Base-by-base conservation (phyloP, 768 basidiomycete species). In the Clathrus columnatus region DNA sequence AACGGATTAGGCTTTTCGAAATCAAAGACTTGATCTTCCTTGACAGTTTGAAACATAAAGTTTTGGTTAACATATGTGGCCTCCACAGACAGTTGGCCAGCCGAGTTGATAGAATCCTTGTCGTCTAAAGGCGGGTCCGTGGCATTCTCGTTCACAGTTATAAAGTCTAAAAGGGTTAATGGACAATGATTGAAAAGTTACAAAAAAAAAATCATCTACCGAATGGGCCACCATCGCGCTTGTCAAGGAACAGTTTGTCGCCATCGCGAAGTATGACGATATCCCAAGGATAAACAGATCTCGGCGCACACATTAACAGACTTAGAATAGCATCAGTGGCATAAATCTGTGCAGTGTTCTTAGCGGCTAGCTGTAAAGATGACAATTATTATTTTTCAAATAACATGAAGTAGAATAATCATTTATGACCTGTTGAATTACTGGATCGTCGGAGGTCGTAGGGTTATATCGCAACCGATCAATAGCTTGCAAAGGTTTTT, bases 41-140 rank as follows among this genome's bases (percentile, higher is more conserved):
- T 76, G 44, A 94, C 95, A 44, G 90, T 85, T 70, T 99, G 96
- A 80, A 95, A 96, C 23, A 87, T 85, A 64, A 97, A 99, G 71
- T 97, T 97, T 67, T 95, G 91, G 74, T 98, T 98, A 75, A 99
- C 91, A 72, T 94, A 98, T 24, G 94, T 98, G 5, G 96, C 96
- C 70, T 99, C 96, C 29, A 98, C 79, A 0, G 95, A 94, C 24
- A 99, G 77, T 0, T 91, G 92, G 4, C 90, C 90, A 0, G 93
- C 90, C 5, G 91, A 83, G 72, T 99, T 99, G 70, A 97, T 92
- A 4, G 87, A 81, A 5, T 90, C 85, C 1, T 77, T 73, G 61
- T 94, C 93, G 64, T 94, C 91, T 61, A 85, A 82, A 7, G 91
- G 91, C 30, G 96, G 91, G 70, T 99, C 96, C 1, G 86, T 79